Evolutionary conservation across 2,329 filamentous ascomycete genomes (phyloP).

Genomic region (Allantophomopsis cytisporea): DNA sequence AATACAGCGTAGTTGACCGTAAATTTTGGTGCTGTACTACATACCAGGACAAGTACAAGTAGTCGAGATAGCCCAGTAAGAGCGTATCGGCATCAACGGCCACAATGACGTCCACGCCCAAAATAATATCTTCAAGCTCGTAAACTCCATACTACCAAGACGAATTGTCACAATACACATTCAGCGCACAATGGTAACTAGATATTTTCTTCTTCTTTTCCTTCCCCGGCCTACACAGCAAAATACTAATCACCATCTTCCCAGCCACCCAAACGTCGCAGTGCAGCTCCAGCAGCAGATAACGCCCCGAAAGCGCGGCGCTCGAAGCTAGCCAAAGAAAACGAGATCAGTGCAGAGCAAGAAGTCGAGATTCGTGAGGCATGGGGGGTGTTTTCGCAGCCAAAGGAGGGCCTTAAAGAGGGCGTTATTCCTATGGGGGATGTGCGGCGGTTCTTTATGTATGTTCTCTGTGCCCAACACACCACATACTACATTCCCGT

Average conservation of each 20-base stretch:
- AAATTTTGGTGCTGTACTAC: no score
- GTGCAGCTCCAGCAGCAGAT: slow-evolving; percentile 6
- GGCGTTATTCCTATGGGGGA: slow-evolving; percentile 29
- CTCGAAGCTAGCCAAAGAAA: slow-evolving; percentile 85
- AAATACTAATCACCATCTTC: not conserved
- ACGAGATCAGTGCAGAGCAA: slow-evolving; percentile 72
- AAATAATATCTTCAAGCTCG: no score
- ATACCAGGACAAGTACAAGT: no score
- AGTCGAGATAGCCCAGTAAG: no score
- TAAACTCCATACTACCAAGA: no score
- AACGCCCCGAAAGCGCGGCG: slow-evolving; percentile 37
- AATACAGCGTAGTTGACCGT: no score
- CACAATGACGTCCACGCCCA: no score
- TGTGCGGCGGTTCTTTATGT: slow-evolving; percentile 62
- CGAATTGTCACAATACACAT: no score
- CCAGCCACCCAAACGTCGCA: slow-evolving; percentile 17
- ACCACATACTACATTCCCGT: not conserved
- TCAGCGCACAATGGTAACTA: no score
- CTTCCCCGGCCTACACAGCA: no score
- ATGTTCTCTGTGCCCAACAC: slow-evolving; percentile 13
- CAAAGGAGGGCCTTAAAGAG: slow-evolving; percentile 57
- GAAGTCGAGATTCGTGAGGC: slow-evolving; percentile 87
- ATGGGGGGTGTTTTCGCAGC: slow-evolving; percentile 67
- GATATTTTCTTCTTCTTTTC: no score
- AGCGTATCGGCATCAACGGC: no score